phyloP scores from a whole-genome alignment of 148 eudicot genomes.

The Camellia japonica region DNA sequence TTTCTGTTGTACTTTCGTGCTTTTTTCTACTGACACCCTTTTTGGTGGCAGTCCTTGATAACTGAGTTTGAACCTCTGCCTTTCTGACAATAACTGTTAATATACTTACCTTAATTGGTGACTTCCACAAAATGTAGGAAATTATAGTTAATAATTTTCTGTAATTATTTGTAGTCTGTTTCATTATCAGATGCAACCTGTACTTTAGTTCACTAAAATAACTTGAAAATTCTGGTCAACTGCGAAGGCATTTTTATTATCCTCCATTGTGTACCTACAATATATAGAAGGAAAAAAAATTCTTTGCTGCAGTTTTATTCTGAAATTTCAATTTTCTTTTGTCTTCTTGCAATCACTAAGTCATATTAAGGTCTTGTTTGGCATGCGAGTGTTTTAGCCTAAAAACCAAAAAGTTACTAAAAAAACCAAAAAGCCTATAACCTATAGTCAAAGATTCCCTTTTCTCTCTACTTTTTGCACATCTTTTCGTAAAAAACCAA shows the following conservation, averaged over 20 bases:
- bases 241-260: too few relatives aligned
- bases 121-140: neutral
- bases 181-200: slow-evolving; percentile 2
- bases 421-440: too few relatives aligned
- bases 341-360: neutral
- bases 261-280: neutral
- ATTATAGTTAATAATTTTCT: neutral
- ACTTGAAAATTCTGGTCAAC: too few relatives aligned
- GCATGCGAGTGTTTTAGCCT: too few relatives aligned
- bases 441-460: too few relatives aligned
- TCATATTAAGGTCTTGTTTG: neutral
- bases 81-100: neutral
- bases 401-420: too few relatives aligned
- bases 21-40: neutral
- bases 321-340: neutral
- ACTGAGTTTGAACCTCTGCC: neutral
- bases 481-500: too few relatives aligned
- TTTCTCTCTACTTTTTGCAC: too few relatives aligned
- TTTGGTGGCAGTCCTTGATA: neutral
- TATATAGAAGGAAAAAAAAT: neutral
- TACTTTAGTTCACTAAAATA: neutral
- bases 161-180: neutral
- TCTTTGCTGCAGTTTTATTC: too few relatives aligned
- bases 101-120: neutral
- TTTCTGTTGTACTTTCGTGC: neutral